phyloP scores from a whole-genome alignment of 768 basidiomycete species.

The Ramaria sp. region DNA sequence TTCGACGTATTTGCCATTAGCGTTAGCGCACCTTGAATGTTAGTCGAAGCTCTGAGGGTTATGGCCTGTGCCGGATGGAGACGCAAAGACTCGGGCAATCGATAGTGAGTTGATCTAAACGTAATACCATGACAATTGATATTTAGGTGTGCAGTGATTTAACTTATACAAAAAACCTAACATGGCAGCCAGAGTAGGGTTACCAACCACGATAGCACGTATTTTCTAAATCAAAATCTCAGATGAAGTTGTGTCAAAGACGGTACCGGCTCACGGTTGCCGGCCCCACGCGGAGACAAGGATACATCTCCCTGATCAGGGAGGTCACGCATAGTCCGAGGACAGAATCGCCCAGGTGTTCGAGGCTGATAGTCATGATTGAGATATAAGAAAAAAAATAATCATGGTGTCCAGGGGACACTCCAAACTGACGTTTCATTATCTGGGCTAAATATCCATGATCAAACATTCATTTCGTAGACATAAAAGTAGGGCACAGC shows the following conservation, averaged over 20 bases:
- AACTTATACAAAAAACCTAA: conserved; percentile 22
- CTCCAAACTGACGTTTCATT: conserved; percentile 56
- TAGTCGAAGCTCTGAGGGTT: conserved; percentile 53
- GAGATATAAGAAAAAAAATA: not conserved
- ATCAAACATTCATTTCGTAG: not conserved
- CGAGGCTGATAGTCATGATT: conserved; percentile 36
- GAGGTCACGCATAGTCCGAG: conserved; percentile 56
- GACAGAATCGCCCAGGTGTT: conserved; percentile 71
- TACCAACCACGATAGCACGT: conserved; percentile 63
- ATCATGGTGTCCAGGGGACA: not conserved
- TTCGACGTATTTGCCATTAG: not conserved
- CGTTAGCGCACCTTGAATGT: conserved; percentile 51
- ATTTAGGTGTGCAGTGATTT: not conserved
- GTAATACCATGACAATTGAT: not conserved
- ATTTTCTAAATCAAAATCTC: conserved; percentile 48
- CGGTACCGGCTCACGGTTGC: conserved; percentile 41
- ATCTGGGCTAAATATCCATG: conserved; percentile 41
- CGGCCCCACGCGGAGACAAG: conserved; percentile 65
- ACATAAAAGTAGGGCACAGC: not conserved
- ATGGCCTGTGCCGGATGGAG: conserved; percentile 67
- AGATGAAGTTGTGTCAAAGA: not conserved
- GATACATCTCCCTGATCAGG: conserved; percentile 53
- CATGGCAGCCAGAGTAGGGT: conserved; percentile 64
- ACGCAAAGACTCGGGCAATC: conserved; percentile 47
- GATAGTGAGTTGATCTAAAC: conserved; percentile 28